phyloP scores from a whole-genome alignment of 257 asterid genomes.

The Nicotiana otophora region DNA sequence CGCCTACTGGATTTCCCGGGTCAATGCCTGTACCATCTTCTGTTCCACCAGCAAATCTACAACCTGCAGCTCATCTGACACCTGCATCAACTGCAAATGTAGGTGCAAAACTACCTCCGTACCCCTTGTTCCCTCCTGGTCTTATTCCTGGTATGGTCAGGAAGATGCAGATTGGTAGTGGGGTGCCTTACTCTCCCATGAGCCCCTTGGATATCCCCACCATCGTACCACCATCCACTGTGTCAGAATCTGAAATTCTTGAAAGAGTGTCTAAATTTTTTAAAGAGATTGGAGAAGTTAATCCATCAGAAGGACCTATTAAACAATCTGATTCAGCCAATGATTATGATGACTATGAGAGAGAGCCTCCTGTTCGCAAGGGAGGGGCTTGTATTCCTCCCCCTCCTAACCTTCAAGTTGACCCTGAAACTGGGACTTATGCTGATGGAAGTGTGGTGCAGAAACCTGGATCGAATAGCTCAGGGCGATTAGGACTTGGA shows the following conservation, averaged over 20 bases:
- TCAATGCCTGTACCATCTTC: conserved; percentile 44
- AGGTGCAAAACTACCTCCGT: conserved; percentile 74
- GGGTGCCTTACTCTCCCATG: conserved; percentile 95
- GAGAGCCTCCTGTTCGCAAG: conserved; percentile 56
- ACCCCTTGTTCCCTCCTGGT: conserved; percentile 94
- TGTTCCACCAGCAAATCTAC: conserved; percentile 47
- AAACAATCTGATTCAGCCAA: conserved; percentile 50
- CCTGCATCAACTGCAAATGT: conserved; percentile 23
- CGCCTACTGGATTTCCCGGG: conserved; percentile 44
- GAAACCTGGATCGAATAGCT: conserved; percentile 57
- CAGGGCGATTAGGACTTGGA: conserved; percentile 81
- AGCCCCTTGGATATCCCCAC: conserved; percentile 97
- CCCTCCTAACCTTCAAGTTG: conserved; percentile 60
- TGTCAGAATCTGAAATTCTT: conserved; percentile 66
- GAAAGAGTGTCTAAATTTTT: conserved; percentile 91
- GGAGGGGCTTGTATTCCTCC: conserved; percentile 98
- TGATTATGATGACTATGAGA: conserved; percentile 62
- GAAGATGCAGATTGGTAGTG: conserved; percentile 98
- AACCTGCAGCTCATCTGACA: conserved; percentile 31
- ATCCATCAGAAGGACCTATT: conserved; percentile 89
- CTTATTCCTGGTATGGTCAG: conserved; percentile 98
- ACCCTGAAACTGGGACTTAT: conserved; percentile 51
- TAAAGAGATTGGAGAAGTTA: conserved; percentile 82
- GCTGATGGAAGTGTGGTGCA: conserved; percentile 68
- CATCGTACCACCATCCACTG: conserved; percentile 76